A percentile compares a stretch with the other conserved stretches of the same genome.
Conservation (phyloP, 306 rosid species). For the Glycine tomentella region DNA sequence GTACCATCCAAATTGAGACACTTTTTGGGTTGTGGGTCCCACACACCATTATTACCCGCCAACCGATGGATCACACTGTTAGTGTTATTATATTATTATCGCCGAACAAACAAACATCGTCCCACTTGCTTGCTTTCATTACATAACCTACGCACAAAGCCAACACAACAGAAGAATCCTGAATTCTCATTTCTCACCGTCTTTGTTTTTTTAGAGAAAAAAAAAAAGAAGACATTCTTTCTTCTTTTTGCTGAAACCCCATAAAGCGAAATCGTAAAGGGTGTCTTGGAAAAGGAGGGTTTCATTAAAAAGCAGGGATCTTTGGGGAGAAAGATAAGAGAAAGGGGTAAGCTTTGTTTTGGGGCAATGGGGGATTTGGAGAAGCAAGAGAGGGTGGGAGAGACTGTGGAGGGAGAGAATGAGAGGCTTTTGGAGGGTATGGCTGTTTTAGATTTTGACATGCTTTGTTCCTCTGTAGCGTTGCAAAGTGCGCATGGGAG, state of each 20-base stretch:
- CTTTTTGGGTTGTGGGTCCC: constrained; percentile 44
- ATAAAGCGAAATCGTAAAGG: constrained; percentile 41
- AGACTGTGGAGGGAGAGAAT: constrained; percentile 51
- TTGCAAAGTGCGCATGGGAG: constrained; percentile 69
- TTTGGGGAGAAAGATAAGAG: background rate
- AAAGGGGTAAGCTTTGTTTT: constrained; percentile 24
- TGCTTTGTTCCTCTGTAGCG: constrained; percentile 96
- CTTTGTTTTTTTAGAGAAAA: background rate
- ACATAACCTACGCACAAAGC: constrained; percentile 43
- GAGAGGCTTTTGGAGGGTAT: constrained; percentile 69
- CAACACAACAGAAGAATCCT: constrained; percentile 3
- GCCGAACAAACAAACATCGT: constrained; percentile 35
- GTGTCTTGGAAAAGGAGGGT: constrained; percentile 11
- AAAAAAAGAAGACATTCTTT: background rate
- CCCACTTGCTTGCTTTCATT: constrained; percentile 44
- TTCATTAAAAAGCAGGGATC: constrained; percentile 40
- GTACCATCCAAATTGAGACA: constrained; percentile 38
- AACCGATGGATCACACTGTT: constrained; percentile 31
- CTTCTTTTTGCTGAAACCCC: constrained; percentile 42
- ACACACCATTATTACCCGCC: constrained; percentile 61
- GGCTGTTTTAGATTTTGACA: constrained; percentile 83
- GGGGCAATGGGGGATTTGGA: constrained; percentile 85
- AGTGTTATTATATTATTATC: background rate
- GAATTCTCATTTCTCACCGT: background rate
- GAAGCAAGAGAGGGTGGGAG: constrained; percentile 46